A percentile compares a stretch with the other conserved stretches of the same genome.
phyloP scores from a whole-genome alignment of 192 early-diverging fungal species.

The Neocallimastix lanati region DNA sequence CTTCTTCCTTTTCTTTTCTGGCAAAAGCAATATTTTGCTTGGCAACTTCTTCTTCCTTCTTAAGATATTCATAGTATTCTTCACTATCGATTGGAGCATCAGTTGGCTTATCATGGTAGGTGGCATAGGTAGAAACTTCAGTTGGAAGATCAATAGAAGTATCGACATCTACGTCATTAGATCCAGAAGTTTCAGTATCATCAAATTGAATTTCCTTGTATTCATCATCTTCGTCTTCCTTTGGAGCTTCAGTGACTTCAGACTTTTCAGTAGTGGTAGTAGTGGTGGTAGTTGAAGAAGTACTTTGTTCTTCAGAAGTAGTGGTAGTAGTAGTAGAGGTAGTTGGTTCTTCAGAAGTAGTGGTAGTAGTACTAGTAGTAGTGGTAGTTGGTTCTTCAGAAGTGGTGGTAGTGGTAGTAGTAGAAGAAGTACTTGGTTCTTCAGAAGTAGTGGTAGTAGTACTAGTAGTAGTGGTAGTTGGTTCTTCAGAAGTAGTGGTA shows the following conservation, averaged over 20 bases:
- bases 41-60: background rate
- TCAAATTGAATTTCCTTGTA: no score
- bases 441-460: no score
- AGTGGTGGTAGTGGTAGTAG: no score
- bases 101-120: background rate
- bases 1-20: background rate
- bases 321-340: background rate
- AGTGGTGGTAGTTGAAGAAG: background rate
- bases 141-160: background rate
- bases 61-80: background rate
- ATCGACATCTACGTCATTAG: background rate
- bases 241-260: background rate
- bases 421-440: no score
- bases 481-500: no score
- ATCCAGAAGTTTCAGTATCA: background rate
- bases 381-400: no score
- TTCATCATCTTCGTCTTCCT: background rate
- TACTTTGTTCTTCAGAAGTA: background rate
- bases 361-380: background rate
- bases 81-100: background rate
- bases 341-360: background rate
- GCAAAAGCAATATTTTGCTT: background rate
- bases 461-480: no score
- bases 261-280: background rate
- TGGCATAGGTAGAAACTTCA: background rate